Base-by-base conservation (phyloP, 1,139 yeast species). In the Eremothecium coryli region DNA sequence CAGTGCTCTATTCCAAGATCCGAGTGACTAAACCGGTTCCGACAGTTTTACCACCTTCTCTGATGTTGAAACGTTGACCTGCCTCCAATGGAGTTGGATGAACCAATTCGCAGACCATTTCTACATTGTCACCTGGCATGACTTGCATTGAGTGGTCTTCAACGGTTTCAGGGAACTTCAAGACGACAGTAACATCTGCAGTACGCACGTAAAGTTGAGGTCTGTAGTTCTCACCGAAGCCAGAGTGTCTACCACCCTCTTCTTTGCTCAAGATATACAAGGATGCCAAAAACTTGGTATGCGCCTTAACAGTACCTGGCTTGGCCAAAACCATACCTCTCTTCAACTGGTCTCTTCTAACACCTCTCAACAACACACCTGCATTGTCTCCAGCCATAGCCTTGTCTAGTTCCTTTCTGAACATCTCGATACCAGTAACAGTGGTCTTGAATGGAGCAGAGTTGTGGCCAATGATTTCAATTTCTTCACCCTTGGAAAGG, bases 341-440 rank as follows among this genome's bases (percentile, higher is more conserved):
- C 66, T 75, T 73, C 53, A 90, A 72, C 60, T 90, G 95, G 60
- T 90, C 98, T 71, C 97, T 86, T 77, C 86, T 88, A 61, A 88
- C 76, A 74, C 98, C 98, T 75, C 98, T 86, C 63, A 90, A 74
- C 64, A 90, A 71, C 54, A 90, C 77, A 68, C 98, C 98, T 63
- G 95, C 94, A 66, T 93, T 90, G 71, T 90, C 98, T 72, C 98
- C 98, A 56, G 96, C 97, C 77, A 81, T 82, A 50, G 97, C 97
- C 56, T 78, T 74, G 68, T 86, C 97, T 58, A 90, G 78, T 64
- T 90, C 97, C 75, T 90, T 90, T 76, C 86, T 88, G 78, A 88
- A 90, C 95, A 86, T 88, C 73, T 90, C 98, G 57, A 90, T 82
- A 68, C 97, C 97, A 44, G 98, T 90, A 46, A 88, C 96, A 48